phyloP scores from a whole-genome alignment of 805 yeast species.

The Barnettozyma sucrosica region DNA sequence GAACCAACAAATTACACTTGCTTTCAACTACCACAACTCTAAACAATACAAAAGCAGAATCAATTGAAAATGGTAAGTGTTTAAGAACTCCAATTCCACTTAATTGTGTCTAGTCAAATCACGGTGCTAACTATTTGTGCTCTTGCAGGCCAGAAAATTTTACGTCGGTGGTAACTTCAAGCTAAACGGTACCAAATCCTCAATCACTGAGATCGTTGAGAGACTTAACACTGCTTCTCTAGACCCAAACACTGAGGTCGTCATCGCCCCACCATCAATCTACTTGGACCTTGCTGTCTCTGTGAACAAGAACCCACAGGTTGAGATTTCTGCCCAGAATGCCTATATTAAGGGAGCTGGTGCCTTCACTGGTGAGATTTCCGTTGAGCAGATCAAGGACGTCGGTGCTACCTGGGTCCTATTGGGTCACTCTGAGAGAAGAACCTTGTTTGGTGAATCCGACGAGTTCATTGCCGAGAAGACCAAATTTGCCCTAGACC shows the following conservation, averaged over 20 bases:
- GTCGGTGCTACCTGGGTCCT: constrained; percentile 91
- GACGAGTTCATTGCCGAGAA: constrained; percentile 91
- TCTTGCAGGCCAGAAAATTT: constrained; percentile 71
- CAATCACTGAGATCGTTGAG: constrained; percentile 78
- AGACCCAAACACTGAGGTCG: constrained; percentile 82
- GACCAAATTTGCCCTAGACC: constrained; percentile 88
- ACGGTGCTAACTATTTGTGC: neutral
- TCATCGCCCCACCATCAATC: constrained; percentile 93
- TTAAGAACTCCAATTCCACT: neutral
- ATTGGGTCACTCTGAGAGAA: constrained; percentile 98
- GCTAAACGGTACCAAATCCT: constrained; percentile 90
- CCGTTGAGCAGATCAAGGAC: constrained; percentile 84
- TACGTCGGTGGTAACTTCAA: constrained; percentile 99
- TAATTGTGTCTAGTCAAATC: neutral
- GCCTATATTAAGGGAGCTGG: constrained; percentile 83
- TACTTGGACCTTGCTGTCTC: constrained; percentile 75
- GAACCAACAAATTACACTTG: neutral
- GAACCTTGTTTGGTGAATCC: constrained; percentile 84
- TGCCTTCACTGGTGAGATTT: constrained; percentile 97
- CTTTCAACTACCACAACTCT: neutral
- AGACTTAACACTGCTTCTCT: constrained; percentile 74
- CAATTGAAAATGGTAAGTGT: neutral
- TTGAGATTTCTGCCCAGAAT: constrained; percentile 87
- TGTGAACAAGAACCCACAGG: constrained; percentile 62
- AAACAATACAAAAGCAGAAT: neutral